phyloP scores from a whole-genome alignment of 2,329 filamentous ascomycete species.

The Spiromastix sp. region DNA sequence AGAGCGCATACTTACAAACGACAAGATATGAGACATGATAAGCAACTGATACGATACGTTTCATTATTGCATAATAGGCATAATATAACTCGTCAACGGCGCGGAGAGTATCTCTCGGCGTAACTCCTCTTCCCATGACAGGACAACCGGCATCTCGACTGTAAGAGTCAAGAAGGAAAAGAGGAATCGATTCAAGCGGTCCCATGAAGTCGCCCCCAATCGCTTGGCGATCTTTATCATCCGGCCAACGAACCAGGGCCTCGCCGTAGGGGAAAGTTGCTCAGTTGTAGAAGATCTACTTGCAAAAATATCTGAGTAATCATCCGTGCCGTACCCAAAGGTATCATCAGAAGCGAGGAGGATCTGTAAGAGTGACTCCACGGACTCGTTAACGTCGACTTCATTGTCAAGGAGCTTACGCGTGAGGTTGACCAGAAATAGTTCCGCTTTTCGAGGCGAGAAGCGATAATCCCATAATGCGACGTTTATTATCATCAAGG shows the following conservation, averaged over 20 bases:
- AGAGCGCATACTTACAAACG: too few relatives aligned
- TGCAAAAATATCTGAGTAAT: background rate
- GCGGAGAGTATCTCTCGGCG: slow-evolving; percentile 27
- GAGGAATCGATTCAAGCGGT: slow-evolving; percentile 25
- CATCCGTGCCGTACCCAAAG: slow-evolving; percentile 4
- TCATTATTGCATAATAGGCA: slow-evolving; percentile 16
- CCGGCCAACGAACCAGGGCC: slow-evolving; percentile 30
- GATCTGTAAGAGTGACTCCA: slow-evolving; percentile 30
- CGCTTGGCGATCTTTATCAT: slow-evolving; percentile 32
- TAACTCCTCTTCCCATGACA: slow-evolving; percentile 22
- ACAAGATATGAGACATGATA: too few relatives aligned
- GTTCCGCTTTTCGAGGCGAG: slow-evolving; percentile 18
- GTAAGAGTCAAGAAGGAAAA: slow-evolving; percentile 26
- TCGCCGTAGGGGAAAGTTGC: slow-evolving; percentile 16
- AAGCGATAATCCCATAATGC: slow-evolving; percentile 32
- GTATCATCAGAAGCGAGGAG: slow-evolving; percentile 27
- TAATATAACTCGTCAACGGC: slow-evolving; percentile 26
- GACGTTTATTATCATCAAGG: slow-evolving; percentile 28
- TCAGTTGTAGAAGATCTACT: background rate
- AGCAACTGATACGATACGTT: too few relatives aligned
- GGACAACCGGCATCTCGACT: slow-evolving; percentile 14
- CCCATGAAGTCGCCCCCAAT: slow-evolving; percentile 23
- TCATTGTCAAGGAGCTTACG: slow-evolving; percentile 24
- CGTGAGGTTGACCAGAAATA: slow-evolving; percentile 24
- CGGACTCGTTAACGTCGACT: slow-evolving; percentile 26